Conservation (phyloP, 2,329 filamentous ascomycete species). For the Colletotrichum lentis region DNA sequence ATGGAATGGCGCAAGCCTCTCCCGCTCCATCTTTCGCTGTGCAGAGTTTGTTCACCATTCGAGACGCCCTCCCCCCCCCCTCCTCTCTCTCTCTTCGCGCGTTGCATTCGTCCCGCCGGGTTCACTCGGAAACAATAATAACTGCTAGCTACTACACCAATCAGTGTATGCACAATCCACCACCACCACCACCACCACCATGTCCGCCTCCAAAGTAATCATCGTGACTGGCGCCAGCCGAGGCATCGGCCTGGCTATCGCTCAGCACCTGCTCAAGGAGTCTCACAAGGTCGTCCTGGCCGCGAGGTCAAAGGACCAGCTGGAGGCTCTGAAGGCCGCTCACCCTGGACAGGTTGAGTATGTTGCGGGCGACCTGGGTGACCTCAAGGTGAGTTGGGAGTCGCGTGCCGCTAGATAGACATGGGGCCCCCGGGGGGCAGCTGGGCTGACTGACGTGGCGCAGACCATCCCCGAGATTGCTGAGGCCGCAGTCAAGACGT, state of each 20-base stretch:
- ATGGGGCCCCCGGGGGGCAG: too few species aligned
- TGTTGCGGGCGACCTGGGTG: conserved; percentile 63
- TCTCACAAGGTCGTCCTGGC: conserved; percentile 68
- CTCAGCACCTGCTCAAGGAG: conserved; percentile 59
- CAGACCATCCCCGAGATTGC: conserved; percentile 69
- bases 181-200: conserved; percentile 40
- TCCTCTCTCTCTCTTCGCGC: neutral
- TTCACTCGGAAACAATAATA: neutral
- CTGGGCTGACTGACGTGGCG: neutral
- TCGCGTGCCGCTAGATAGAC: neutral
- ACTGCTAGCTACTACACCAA: too few species aligned
- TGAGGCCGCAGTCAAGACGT: conserved; percentile 70
- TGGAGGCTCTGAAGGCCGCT: conserved; percentile 61
- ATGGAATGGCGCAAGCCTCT: conserved; percentile 19
- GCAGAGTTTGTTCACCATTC: neutral
- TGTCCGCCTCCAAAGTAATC: conserved; percentile 69
- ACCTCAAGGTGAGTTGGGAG: conserved; percentile 55
- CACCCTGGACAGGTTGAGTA: conserved; percentile 64
- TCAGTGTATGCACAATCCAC: neutral
- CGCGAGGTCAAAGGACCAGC: conserved; percentile 59
- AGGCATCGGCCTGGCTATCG: conserved; percentile 67
- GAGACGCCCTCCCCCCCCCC: too few species aligned
- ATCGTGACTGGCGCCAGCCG: conserved; percentile 74
- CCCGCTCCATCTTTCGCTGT: neutral
- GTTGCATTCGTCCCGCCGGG: neutral